phyloP scores from a whole-genome alignment of 1,284 basidiomycete species.

The Ceratobasidium sp. region DNA sequence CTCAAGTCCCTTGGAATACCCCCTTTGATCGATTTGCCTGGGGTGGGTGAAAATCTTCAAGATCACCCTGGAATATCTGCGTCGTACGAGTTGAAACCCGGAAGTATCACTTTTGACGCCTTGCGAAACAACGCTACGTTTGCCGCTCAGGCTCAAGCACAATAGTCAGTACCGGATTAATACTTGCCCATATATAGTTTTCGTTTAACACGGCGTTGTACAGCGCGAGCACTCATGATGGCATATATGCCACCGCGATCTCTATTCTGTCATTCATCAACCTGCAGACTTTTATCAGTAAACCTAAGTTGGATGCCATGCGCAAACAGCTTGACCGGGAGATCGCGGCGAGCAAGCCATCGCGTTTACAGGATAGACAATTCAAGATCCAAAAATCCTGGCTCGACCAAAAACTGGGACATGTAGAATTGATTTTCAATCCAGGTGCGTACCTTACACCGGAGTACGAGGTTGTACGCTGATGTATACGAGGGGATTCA shows the following conservation, averaged over 20 bases:
- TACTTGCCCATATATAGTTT: not conserved
- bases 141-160: conserved; percentile 33
- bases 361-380: conserved; percentile 5
- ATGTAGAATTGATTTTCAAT: conserved; percentile 45
- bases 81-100: conserved; percentile 39
- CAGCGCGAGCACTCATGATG: conserved; percentile 37
- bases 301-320: conserved; percentile 1
- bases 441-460: conserved; percentile 4
- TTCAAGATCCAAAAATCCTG: conserved; percentile 22
- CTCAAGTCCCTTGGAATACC: conserved; percentile 53
- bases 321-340: not conserved
- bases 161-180: conserved; percentile 29
- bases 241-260: conserved; percentile 29
- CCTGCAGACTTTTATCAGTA: conserved; percentile 18
- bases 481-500: not conserved
- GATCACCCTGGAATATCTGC: conserved; percentile 47
- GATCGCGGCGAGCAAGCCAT: not conserved
- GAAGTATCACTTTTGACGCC: conserved; percentile 38
- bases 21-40: conserved; percentile 51
- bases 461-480: not conserved
- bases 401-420: conserved; percentile 41
- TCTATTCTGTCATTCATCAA: conserved; percentile 36
- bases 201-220: not conserved
- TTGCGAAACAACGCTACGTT: conserved; percentile 36
- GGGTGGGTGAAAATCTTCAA: conserved; percentile 56